Conservation (phyloP, 2,329 filamentous ascomycete genomes). For the Fusarium aywerte region DNA sequence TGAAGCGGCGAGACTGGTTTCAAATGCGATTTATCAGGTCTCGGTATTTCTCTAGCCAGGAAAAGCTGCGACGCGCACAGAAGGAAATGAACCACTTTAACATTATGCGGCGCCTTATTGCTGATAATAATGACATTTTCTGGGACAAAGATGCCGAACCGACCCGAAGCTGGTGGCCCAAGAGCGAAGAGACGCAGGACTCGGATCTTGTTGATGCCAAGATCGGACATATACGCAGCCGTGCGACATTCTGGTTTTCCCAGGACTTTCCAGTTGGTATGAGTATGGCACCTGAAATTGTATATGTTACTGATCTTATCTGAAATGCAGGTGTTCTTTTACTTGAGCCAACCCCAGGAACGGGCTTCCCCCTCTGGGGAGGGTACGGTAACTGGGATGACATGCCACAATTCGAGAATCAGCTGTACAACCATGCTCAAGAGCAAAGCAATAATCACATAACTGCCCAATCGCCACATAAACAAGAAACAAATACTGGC, state of each 20-base stretch:
- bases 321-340: background rate
- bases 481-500: fast-evolving
- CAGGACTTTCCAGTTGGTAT: background rate
- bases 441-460: too few species aligned
- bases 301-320: background rate
- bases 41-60: background rate
- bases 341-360: background rate
- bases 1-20: background rate
- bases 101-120: background rate
- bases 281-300: background rate
- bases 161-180: background rate
- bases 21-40: background rate
- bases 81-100: background rate
- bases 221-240: conserved; percentile 1
- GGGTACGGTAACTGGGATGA: background rate
- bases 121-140: background rate
- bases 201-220: background rate
- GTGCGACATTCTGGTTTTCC: background rate
- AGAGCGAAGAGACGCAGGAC: fast-evolving
- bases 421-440: background rate
- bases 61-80: background rate
- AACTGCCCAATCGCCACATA: too few species aligned
- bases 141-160: background rate
- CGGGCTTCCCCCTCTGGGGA: background rate
- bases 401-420: background rate